These are phyloP conservation scores for Buddleja alternifolia DNA, from an alignment of 257 asterid genomes.

Conservation along the genomic window DNA sequence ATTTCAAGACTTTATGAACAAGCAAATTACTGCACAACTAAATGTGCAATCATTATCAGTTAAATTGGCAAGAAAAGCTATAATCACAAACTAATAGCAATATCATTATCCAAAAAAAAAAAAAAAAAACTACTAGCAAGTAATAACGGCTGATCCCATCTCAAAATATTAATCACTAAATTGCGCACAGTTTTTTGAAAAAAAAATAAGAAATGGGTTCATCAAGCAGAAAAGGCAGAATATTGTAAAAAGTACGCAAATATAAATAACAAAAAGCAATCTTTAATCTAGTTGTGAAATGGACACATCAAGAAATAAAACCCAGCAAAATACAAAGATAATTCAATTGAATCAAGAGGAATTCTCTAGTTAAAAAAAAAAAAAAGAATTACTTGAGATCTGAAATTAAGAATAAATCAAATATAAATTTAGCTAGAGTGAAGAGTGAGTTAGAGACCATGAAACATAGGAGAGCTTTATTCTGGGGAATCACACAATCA, in stretches of 20 bases:
- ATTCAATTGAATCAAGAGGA: too few species aligned
- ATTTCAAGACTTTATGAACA: neutral
- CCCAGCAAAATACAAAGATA: neutral
- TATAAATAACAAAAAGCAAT: neutral
- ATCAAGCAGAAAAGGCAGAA: neutral
- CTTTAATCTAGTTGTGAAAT: neutral
- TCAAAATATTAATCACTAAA: too few species aligned
- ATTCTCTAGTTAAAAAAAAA: neutral
- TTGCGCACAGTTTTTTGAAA: too few species aligned
- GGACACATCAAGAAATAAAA: neutral
- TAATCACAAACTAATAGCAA: too few species aligned
- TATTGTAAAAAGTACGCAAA: neutral
- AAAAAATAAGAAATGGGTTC: too few species aligned
- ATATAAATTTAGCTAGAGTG: neutral
- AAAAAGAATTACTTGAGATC: slow-evolving; percentile 7
- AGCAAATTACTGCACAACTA: too few species aligned
- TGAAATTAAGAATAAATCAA: neutral
- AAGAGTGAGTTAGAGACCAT: neutral
- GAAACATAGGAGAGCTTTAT: neutral
- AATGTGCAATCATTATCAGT: too few species aligned
- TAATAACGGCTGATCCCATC: too few species aligned
- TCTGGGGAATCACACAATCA: neutral
- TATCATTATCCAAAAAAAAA: too few species aligned
- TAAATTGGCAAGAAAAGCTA: too few species aligned
- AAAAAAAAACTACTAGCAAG: too few species aligned